Evolutionary conservation across 768 basidiomycete species (phyloP), one percentile per base, ranked within the genome.

Genomic region (Rhodotorula toruloides): DNA sequence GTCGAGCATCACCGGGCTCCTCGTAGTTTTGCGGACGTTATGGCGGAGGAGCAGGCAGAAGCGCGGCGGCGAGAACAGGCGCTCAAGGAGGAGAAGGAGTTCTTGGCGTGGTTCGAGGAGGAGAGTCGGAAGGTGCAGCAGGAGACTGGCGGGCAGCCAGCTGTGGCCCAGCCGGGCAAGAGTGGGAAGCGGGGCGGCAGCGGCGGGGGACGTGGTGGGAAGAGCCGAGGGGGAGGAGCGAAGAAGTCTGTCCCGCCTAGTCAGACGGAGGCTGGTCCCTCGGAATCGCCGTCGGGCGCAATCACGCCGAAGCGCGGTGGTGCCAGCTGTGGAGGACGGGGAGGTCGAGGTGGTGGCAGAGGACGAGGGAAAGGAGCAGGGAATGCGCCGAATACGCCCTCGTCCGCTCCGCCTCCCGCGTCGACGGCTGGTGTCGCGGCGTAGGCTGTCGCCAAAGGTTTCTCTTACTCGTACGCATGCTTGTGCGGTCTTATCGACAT

Each of bases 31-130:
- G 71, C 68, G 19, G 73, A 76, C 13, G 64, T 76, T 21, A 74
- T 74, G 68, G 58, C 42, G n/a, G 62, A 70, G 48, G 75, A 76
- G 42, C 52, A 58, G 29, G 63, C 57, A 19, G 61, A 58, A 4
- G 65, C 63, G n/a, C 19, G 11, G 22, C 21, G 52, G 37, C 53
- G 54, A 22, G 58, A 61, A 44, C 46, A 43, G 56, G 39, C 34
- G 54, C n/a, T 48, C 17, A 42, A 40, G 9, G 61, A 55, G 31
- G 63, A 68, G 60, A 62, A 64, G 48, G 73, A 67, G 48, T 75
- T 75, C 37, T 65, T n/a, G 47, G 48, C 34, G 16, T 75, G 74
- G 74, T 75, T 71, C 40, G 73, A 55, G 40, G 68, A 60, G 50
- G 74, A 75, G 62, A 55, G 53, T 22, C 49, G 50, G 53, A 37